phyloP scores from a whole-genome alignment of 306 rosid genomes.

The Ormosia emarginata region DNA sequence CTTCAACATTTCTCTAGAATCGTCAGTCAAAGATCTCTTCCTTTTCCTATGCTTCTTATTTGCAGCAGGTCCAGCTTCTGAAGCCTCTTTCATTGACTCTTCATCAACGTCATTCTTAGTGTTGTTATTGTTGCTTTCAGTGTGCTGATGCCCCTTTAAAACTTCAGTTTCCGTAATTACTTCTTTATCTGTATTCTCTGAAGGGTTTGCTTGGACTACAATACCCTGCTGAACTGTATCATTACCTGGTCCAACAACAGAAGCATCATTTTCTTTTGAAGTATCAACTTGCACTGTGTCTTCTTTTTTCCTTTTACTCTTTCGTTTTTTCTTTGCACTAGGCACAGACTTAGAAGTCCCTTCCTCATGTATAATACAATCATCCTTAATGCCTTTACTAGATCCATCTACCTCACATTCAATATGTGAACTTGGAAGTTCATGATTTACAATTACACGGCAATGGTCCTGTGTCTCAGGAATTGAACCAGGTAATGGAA shows the following conservation, averaged over 20 bases:
- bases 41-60: conserved; percentile 35
- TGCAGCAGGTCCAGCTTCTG: conserved; percentile 23
- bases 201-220: conserved; percentile 18
- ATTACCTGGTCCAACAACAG: conserved; percentile 28
- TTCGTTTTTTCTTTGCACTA: conserved; percentile 17
- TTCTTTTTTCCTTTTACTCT: conserved; percentile 18
- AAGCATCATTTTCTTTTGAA: conserved; percentile 15
- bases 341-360: conserved; percentile 16
- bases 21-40: conserved; percentile 25
- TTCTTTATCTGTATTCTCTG: conserved; percentile 27
- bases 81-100: conserved; percentile 34
- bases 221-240: conserved; percentile 17
- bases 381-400: conserved; percentile 10
- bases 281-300: not conserved
- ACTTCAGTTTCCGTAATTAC: conserved; percentile 31
- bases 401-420: not conserved
- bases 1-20: conserved; percentile 28
- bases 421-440: not conserved
- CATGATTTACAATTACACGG: too few relatives aligned
- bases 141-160: conserved; percentile 26
- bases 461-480: not conserved
- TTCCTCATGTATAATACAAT: not conserved
- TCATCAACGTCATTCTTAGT: conserved; percentile 15
- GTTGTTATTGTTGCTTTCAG: conserved; percentile 1
- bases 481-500: not conserved